Evolutionary conservation across 1,284 basidiomycete genomes (phyloP).

Genomic region (Xerocomus nothofagi): DNA sequence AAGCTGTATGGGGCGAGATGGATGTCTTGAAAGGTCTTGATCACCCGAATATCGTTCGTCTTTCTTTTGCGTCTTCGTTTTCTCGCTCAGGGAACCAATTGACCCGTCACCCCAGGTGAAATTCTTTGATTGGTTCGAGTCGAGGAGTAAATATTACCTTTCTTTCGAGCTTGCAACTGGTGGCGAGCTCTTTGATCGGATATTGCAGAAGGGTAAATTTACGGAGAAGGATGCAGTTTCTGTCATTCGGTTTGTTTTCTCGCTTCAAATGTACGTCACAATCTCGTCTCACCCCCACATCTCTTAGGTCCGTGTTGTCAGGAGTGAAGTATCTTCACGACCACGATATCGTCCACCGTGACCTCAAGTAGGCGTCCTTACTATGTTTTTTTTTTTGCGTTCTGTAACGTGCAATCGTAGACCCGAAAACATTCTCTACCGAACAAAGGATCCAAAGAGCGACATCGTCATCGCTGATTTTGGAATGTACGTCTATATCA

Average conservation of each 20-base stretch:
- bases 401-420: conserved; percentile 37
- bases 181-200: conserved; percentile 87
- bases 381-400: not conserved
- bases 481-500: conserved; percentile 72
- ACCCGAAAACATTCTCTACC: conserved; percentile 94
- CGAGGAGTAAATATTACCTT: conserved; percentile 86
- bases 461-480: conserved; percentile 95
- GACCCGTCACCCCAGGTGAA: conserved; percentile 60
- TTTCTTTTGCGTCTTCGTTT: not conserved
- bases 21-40: conserved; percentile 83
- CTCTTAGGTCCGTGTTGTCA: conserved; percentile 65
- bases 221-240: conserved; percentile 84
- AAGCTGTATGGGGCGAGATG: conserved; percentile 87
- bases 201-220: conserved; percentile 82
- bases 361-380: conserved; percentile 70
- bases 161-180: conserved; percentile 90
- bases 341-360: conserved; percentile 89
- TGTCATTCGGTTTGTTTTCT: conserved; percentile 53
- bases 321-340: conserved; percentile 84
- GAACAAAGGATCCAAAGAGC: conserved; percentile 68
- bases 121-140: conserved; percentile 93
- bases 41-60: conserved; percentile 84
- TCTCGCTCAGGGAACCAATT: not conserved
- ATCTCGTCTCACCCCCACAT: conserved; percentile 1
- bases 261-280: not conserved